phyloP scores from a whole-genome alignment of 2,329 filamentous ascomycete genomes.

The Seiridium unicorne region DNA sequence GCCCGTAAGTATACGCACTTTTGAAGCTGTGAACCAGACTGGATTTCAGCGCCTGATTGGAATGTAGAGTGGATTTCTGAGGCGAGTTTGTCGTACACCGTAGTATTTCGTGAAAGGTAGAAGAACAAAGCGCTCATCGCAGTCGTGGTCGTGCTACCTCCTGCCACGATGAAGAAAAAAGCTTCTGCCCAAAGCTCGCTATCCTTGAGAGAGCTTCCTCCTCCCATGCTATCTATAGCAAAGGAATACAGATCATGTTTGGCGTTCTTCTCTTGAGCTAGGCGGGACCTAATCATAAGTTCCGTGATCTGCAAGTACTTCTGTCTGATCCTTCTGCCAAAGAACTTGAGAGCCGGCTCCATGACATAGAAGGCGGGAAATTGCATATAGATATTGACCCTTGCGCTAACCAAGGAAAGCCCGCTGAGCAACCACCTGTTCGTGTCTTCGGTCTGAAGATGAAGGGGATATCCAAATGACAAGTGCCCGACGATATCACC shows the following conservation, averaged over 20 bases:
- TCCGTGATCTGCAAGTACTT: too few species aligned
- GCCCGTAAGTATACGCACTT: conserved; percentile 40
- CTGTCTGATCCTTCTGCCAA: too few species aligned
- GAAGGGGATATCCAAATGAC: conserved; percentile 17
- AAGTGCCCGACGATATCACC: conserved; percentile 17
- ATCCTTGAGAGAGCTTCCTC: neutral
- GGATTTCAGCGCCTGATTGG: conserved; percentile 24
- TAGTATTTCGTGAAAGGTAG: conserved; percentile 29
- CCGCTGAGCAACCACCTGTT: neutral
- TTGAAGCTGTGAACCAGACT: conserved; percentile 27
- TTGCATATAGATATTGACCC: neutral
- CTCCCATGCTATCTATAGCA: conserved; percentile 3
- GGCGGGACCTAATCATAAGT: too few species aligned
- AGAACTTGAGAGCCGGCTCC: too few species aligned
- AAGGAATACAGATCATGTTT: conserved; percentile 17
- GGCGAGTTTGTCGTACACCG: conserved; percentile 22
- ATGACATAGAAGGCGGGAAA: too few species aligned
- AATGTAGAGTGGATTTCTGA: conserved; percentile 34
- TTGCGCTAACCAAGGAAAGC: neutral
- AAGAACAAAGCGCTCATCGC: conserved; percentile 30
- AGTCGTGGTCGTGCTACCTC: conserved; percentile 28
- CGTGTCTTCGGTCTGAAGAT: conserved; percentile 14
- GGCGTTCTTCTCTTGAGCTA: conserved; percentile 10
- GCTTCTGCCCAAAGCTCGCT: conserved; percentile 2
- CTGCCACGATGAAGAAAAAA: conserved; percentile 6